Evolutionary conservation across 306 rosid species (phyloP).

Genomic region (Prinsepia uniflora): DNA sequence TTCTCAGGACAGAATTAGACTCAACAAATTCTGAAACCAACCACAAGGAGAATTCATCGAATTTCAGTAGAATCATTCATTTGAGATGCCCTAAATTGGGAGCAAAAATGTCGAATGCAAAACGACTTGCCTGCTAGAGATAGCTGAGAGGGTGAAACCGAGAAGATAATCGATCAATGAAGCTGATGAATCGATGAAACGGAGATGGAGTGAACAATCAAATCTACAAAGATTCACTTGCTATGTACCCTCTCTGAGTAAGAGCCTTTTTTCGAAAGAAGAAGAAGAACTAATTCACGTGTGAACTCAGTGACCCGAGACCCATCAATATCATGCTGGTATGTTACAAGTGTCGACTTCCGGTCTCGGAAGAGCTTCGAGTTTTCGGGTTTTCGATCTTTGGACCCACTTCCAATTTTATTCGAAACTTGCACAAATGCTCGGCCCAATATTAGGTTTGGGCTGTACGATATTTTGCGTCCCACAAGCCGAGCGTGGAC

Average conservation of each 20-base stretch:
- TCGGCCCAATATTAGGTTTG: too few relatives aligned
- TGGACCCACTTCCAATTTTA: not conserved
- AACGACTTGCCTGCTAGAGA: not conserved
- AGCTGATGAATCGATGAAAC: not conserved
- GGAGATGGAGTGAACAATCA: constrained; percentile 6
- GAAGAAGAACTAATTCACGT: not conserved
- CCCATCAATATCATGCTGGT: not conserved
- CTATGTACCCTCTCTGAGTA: too few relatives aligned
- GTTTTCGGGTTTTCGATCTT: not conserved
- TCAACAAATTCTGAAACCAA: constrained; percentile 27
- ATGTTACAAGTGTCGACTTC: not conserved
- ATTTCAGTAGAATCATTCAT: not conserved
- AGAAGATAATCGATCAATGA: not conserved
- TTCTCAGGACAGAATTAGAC: constrained; percentile 24
- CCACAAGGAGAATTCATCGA: not conserved
- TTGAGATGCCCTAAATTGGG: not conserved
- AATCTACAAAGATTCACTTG: constrained; percentile 3
- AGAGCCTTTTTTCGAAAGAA: too few relatives aligned
- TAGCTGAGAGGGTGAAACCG: not conserved
- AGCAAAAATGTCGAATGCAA: not conserved
- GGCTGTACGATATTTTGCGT: too few relatives aligned
- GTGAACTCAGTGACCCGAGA: not conserved
- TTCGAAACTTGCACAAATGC: too few relatives aligned
- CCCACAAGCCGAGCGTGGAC: too few relatives aligned
- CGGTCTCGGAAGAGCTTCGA: not conserved